Base-by-base conservation (phyloP, 192 early-diverging fungal genomes). In the Chytriomyces sp. region DNA sequence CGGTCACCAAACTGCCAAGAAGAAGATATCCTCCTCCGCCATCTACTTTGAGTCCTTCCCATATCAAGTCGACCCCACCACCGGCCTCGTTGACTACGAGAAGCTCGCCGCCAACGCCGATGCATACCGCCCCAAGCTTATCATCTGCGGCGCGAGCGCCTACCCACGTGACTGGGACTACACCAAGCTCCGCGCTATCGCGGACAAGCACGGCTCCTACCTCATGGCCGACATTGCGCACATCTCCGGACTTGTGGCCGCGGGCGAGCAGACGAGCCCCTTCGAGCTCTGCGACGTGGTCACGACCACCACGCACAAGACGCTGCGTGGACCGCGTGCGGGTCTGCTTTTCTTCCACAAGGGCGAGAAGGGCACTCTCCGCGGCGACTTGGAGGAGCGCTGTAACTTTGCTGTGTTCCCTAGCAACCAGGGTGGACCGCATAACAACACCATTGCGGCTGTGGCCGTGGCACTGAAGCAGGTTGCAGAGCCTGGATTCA, bases 121-220 rank as follows among this genome's bases (percentile, higher is more conserved):
- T 73, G 88, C 98, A 56, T 99, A 93, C 93, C 91, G 95, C 64
- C 98, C 98, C 44, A 96, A 96, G 87, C 89, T 99, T 30, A 86
- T 99, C 73, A 98, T 99, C 78, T 98, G 98, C 82, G 98, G 98
- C 77, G 98, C 96, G 59, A 92, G 90, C 40, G 98, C 98, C 17
- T 99, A 99, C 81, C 91, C 98, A 26, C 95, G 94, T 77, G 98
- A 99, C 76, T 99, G 93, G 91, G 98, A 99, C 84, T 99, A 99
- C 73, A 91, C 86, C 37, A 91, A 93, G 56, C 88, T 99, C 80
- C 91, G 98, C 78, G 54, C 79, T 85, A 91, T 99, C 67, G 98
- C 98, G 73, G 94, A 99, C 86, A 86, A 92, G 82, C 91, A 95
- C 82, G 91, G 91, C 77, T 93, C 96, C 39, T 99, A 96, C 82